These are phyloP conservation scores for Citropsis articulata DNA, from an alignment of 345 rosid species.

Conservation along the genomic window DNA sequence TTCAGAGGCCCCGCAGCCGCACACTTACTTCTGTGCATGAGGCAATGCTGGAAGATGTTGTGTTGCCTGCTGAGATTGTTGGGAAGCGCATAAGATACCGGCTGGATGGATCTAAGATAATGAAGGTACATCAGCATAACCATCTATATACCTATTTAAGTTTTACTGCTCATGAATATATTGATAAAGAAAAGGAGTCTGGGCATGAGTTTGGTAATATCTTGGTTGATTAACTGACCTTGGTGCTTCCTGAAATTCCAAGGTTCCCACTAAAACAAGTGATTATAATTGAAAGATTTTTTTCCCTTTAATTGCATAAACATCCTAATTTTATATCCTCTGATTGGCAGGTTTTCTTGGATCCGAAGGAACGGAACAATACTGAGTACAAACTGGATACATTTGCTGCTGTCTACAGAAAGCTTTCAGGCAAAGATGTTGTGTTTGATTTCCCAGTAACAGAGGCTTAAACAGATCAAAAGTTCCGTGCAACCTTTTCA, in stretches of 20 bases:
- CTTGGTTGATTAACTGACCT: not conserved
- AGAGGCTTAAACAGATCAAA: conserved; percentile 39
- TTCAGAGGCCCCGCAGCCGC: conserved; percentile 83
- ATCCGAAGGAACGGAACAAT: conserved; percentile 76
- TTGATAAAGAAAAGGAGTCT: not conserved
- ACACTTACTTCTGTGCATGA: conserved; percentile 81
- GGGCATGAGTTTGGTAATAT: not conserved
- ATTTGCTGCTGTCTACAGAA: conserved; percentile 74
- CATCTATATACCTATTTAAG: not conserved
- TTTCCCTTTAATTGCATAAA: not conserved
- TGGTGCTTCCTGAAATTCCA: not conserved
- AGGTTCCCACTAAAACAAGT: not conserved
- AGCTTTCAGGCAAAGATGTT: conserved; percentile 79
- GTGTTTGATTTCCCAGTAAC: conserved; percentile 67
- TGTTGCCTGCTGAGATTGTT: conserved; percentile 90
- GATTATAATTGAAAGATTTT: not conserved
- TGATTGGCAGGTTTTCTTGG: conserved; percentile 59
- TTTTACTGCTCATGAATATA: not conserved
- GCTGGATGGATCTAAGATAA: conserved; percentile 78
- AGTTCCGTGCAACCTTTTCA: conserved; percentile 4
- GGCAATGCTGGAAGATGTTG: conserved; percentile 85
- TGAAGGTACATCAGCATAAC: conserved; percentile 46
- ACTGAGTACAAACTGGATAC: conserved; percentile 81
- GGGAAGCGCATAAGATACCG: conserved; percentile 77
- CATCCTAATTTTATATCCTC: not conserved